phyloP scores from a whole-genome alignment of 495 filamentous ascomycete species.

The Aspergillus biplanus region DNA sequence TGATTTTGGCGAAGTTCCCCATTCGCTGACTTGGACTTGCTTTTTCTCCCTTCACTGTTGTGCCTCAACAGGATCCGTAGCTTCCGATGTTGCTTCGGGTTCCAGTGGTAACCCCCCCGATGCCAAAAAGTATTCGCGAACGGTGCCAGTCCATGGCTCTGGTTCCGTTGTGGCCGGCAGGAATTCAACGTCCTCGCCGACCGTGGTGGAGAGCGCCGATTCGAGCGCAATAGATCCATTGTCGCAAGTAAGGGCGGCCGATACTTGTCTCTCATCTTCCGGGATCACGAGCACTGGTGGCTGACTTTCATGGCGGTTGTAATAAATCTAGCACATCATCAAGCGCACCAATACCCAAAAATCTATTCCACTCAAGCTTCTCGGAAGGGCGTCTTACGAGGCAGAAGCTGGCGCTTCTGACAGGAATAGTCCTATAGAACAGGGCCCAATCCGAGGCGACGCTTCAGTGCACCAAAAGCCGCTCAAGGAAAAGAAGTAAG shows the following conservation, averaged over 20 bases:
- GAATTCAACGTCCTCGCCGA: constrained; percentile 35
- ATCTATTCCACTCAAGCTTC: constrained; percentile 67
- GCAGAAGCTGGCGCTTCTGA: constrained; percentile 56
- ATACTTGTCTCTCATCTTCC: not conserved
- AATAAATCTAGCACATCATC: constrained; percentile 67
- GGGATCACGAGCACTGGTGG: constrained; percentile 18
- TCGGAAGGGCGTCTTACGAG: constrained; percentile 58
- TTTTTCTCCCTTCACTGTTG: constrained; percentile 2
- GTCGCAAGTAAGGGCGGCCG: constrained; percentile 50
- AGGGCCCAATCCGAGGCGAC: constrained; percentile 40
- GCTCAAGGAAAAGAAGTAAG: constrained; percentile 71
- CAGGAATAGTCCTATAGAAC: constrained; percentile 41
- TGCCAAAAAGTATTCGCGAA: constrained; percentile 33
- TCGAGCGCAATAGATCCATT: constrained; percentile 58
- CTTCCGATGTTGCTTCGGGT: constrained; percentile 42
- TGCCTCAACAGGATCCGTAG: constrained; percentile 30
- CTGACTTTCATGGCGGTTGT: constrained; percentile 21
- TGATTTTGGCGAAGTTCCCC: constrained; percentile 14
- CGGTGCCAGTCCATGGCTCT: constrained; percentile 18
- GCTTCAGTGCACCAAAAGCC: constrained; percentile 50
- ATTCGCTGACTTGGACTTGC: constrained; percentile 20
- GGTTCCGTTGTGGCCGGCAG: constrained; percentile 26
- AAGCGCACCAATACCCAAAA: constrained; percentile 79
- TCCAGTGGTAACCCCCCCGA: constrained; percentile 41
- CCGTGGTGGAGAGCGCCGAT: constrained; percentile 38